Base-by-base conservation (phyloP, 768 basidiomycete genomes). In the Suillus variegatus region DNA sequence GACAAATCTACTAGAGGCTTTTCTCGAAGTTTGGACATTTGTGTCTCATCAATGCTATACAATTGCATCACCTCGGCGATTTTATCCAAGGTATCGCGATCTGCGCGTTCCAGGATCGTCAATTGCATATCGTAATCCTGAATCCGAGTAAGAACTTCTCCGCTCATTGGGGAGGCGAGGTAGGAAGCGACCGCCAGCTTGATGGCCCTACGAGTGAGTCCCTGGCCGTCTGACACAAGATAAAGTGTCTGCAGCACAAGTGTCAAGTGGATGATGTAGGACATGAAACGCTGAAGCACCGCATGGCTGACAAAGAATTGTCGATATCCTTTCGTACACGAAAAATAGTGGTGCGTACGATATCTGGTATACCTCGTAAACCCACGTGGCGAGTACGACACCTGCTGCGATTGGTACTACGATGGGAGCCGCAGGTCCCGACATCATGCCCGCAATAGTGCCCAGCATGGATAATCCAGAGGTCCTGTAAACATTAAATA, bases 371-470 rank as follows among this genome's bases (percentile, higher is more conserved):
- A 52, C 9, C 20, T 62, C 55, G 18, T 36, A 7, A 40, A 6
- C 64, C 64, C 64, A 64, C n/a, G 5, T 13, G 9, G 14, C 60
- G 14, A 63, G 4, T 1, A 43, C 35, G 3, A 35, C 35, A 20
- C 60, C 5, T 6, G 25, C 60, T 9, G 20, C 14, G 32, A 64
- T 60, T 1, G 63, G 63, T 20, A 64, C 36, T 6, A 38, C 51
- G 20, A 62, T 62, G 9, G 61, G 46, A 57, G 56, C 56, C 1
- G n/a, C 61, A 18, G 61, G 61, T 25, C 35, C 35, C 7, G 61
- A 22, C 61, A 38, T 5, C 5, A 38, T 62, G 8, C 28, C 61
- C 22, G 49, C 61, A 16, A 62, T n/a, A 13, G n/a, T 1, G 6
- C 6, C 61, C 6, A 52, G 20, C 9, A 14, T 49, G 1, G 61